These are phyloP conservation scores for Aurifilum marmelostoma DNA, from an alignment of 2,329 filamentous ascomycete genomes.

Conservation along the genomic window DNA sequence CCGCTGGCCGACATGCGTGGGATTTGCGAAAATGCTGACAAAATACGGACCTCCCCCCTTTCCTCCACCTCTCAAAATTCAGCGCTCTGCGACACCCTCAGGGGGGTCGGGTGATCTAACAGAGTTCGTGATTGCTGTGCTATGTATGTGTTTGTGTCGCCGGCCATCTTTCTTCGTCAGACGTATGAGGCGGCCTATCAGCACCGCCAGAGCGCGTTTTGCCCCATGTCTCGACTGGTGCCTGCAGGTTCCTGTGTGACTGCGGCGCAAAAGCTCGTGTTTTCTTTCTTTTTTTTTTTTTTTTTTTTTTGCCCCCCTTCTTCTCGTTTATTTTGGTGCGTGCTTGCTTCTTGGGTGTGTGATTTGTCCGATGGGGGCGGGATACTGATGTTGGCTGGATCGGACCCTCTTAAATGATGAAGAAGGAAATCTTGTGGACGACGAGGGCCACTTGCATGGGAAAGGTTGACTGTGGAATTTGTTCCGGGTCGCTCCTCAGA, in stretches of 20 bases:
- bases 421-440: not conserved
- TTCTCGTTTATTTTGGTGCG: too few species aligned
- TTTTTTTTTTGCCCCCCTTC: too few species aligned
- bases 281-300: too few species aligned
- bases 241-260: constrained; percentile 17
- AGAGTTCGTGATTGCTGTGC: constrained; percentile 1
- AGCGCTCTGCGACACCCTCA: not conserved
- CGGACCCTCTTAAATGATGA: not conserved
- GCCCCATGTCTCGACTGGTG: constrained; percentile 16
- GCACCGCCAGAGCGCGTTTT: not conserved
- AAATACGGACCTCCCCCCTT: too few species aligned
- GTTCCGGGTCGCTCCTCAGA: not conserved
- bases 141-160: constrained; percentile 2
- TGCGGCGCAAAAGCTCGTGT: constrained; percentile 18
- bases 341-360: too few species aligned
- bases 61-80: too few species aligned
- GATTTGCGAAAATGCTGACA: constrained; percentile 2
- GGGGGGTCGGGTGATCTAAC: not conserved
- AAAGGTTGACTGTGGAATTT: not conserved
- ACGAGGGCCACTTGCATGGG: constrained; percentile 1
- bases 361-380: constrained; percentile 14
- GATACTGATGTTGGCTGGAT: constrained; percentile 4
- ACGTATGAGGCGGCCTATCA: constrained; percentile 23
- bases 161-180: constrained; percentile 11
- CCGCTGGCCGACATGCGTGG: constrained; percentile 5